Evolutionary conservation across 495 filamentous ascomycete genomes (phyloP).

Genomic region (Bathelium albidoporum): DNA sequence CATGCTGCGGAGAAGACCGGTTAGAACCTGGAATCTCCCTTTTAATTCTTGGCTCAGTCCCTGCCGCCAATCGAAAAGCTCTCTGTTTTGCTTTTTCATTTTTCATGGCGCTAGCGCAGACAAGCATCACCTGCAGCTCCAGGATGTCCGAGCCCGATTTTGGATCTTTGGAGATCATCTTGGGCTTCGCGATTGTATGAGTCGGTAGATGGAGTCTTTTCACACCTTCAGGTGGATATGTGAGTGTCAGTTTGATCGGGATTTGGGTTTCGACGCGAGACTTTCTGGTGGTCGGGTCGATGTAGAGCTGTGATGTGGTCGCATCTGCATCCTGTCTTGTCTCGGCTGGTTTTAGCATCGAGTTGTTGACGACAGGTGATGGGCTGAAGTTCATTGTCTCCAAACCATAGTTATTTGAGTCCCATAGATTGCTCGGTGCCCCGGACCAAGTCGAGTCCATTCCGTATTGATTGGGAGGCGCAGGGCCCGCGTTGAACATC

Average conservation of each 20-base stretch:
- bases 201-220: constrained; percentile 75
- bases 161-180: constrained; percentile 61
- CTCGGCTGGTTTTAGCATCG: neutral
- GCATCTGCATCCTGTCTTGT: constrained; percentile 27
- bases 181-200: constrained; percentile 83
- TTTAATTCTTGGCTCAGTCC: constrained; percentile 16
- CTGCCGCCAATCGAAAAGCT: constrained; percentile 56
- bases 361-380: constrained; percentile 14
- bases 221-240: constrained; percentile 58
- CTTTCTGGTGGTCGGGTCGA: constrained; percentile 63
- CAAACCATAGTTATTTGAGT: constrained; percentile 7
- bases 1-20: constrained; percentile 11
- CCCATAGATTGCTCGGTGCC: constrained; percentile 14
- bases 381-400: constrained; percentile 15
- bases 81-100: constrained; percentile 49
- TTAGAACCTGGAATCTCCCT: neutral
- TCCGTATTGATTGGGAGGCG: constrained; percentile 7
- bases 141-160: constrained; percentile 56
- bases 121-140: constrained; percentile 68
- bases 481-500: constrained; percentile 16
- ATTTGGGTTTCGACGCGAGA: constrained; percentile 95
- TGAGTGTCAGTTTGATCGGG: constrained; percentile 63
- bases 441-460: constrained; percentile 12
- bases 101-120: constrained; percentile 90
- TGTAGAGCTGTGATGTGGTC: constrained; percentile 30